Evolutionary conservation across 495 filamentous ascomycete genomes (phyloP).

Genomic region (Halenospora varia): DNA sequence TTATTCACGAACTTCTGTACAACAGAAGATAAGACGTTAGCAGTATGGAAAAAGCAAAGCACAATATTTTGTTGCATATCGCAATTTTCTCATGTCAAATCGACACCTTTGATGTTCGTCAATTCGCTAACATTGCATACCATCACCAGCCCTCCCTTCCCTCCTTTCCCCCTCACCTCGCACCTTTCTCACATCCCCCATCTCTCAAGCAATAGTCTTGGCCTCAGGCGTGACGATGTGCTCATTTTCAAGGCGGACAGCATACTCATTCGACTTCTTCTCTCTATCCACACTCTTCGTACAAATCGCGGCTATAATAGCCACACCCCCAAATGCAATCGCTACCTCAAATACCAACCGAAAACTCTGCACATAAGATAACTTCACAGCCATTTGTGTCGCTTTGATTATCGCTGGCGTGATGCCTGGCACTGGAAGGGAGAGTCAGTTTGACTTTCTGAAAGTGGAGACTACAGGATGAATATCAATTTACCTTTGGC

Average conservation of each 20-base stretch:
- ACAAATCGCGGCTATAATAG: conserved; percentile 30
- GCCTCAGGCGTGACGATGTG: no score
- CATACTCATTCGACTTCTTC: conserved; percentile 7
- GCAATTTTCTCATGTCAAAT: no score
- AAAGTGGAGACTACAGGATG: neutral
- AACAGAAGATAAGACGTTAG: no score
- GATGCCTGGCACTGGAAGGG: neutral
- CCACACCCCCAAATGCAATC: conserved; percentile 35
- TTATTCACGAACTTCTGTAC: no score
- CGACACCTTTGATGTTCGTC: no score
- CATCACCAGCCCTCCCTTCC: no score
- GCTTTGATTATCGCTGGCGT: conserved; percentile 21
- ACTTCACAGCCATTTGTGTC: conserved; percentile 27
- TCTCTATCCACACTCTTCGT: conserved; percentile 1
- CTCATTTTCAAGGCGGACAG: conserved; percentile 5
- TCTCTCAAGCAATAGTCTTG: no score
- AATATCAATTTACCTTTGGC: neutral
- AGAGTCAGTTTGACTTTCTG: neutral
- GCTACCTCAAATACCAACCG: conserved; percentile 35
- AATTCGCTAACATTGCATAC: no score
- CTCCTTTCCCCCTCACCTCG: no score
- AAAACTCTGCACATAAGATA: conserved; percentile 32
- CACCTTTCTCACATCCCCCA: no score
- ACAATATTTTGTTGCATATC: no score
- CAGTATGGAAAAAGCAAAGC: no score